Evolutionary conservation across 306 rosid species (phyloP).

Genomic region (Oxytropis ochrocephala): DNA sequence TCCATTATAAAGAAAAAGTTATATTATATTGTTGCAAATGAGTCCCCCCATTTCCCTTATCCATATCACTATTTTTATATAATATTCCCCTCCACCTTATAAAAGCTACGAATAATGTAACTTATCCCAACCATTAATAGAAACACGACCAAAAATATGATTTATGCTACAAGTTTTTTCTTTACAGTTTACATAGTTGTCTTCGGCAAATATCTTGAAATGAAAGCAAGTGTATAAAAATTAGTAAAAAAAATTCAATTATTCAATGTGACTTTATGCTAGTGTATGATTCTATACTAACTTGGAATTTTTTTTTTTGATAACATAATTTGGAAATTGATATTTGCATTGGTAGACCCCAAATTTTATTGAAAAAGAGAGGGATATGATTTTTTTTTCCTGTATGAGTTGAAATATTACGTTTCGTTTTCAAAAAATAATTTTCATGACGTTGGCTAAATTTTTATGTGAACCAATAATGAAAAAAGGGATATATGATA

Average conservation of each 20-base stretch:
- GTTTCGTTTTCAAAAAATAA: slow-evolving; percentile 27
- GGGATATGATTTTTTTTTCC: not conserved
- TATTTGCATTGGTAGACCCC: too few relatives aligned
- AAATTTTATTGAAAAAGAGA: not conserved
- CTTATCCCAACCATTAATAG: not conserved
- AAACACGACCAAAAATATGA: not conserved
- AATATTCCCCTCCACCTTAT: slow-evolving; percentile 15
- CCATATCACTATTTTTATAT: slow-evolving; percentile 23
- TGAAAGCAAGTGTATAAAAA: not conserved
- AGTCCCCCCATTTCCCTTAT: slow-evolving; percentile 14
- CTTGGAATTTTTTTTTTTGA: not conserved
- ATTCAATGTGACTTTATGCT: not conserved
- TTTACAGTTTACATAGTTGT: not conserved
- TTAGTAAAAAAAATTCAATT: not conserved
- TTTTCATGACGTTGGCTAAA: slow-evolving; percentile 6
- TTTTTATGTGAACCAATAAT: slow-evolving; percentile 24
- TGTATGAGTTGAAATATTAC: not conserved
- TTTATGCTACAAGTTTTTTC: not conserved
- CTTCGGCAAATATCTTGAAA: not conserved
- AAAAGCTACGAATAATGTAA: slow-evolving; percentile 11
- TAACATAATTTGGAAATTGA: too few relatives aligned
- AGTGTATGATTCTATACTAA: not conserved
- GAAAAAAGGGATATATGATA: slow-evolving; percentile 18
- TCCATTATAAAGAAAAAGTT: not conserved
- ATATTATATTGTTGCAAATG: slow-evolving; percentile 8